Conservation (phyloP, 345 rosid species). For the Populus ilicifolia region DNA sequence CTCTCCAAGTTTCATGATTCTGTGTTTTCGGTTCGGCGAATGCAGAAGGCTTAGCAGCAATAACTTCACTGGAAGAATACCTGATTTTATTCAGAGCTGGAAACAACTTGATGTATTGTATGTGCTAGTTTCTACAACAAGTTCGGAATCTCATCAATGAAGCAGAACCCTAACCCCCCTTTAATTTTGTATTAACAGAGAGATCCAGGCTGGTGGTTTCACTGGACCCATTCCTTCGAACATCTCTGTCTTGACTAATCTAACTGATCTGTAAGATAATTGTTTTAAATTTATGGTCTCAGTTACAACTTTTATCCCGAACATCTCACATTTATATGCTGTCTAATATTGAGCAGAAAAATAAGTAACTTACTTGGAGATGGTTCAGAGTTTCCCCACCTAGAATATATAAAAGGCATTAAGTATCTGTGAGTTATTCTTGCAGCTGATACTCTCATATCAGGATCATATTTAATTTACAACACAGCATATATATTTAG, state of each 20-base stretch:
- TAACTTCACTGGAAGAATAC: too few species aligned
- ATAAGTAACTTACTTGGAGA: constrained; percentile 9
- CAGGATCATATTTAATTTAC: neutral
- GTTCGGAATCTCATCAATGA: neutral
- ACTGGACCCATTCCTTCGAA: constrained; percentile 15
- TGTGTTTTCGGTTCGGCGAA: neutral
- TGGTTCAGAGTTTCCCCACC: neutral
- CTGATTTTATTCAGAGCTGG: constrained; percentile 7
- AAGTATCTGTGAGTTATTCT: neutral
- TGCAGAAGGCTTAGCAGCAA: constrained; percentile 18
- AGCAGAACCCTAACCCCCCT: neutral
- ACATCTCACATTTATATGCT: too few species aligned
- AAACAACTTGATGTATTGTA: neutral
- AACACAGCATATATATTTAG: neutral
- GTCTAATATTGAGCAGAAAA: constrained; percentile 4
- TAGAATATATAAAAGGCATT: neutral
- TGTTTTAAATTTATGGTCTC: neutral
- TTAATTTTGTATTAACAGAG: constrained; percentile 1
- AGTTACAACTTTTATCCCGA: too few species aligned
- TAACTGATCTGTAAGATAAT: constrained; percentile 10
- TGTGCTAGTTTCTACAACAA: neutral
- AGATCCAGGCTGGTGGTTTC: constrained; percentile 16
- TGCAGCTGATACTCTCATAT: neutral
- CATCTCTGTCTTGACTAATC: neutral
- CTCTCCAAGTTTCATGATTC: neutral